A percentile compares a stretch with the other conserved stretches of the same genome.
phyloP scores from a whole-genome alignment of 306 rosid species.

The Hippophae tibetana region DNA sequence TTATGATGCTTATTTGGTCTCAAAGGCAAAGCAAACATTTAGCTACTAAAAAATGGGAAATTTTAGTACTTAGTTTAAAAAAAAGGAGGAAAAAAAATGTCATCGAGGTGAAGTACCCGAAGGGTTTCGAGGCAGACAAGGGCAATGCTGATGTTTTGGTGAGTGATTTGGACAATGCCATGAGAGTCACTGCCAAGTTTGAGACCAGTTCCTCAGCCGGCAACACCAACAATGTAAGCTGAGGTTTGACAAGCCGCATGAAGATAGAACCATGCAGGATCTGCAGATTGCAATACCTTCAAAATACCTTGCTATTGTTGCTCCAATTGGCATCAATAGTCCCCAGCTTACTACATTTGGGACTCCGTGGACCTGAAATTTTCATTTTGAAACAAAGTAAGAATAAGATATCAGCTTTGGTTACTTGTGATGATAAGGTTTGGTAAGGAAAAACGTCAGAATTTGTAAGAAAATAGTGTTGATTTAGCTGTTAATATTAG shows the following conservation, averaged over 20 bases:
- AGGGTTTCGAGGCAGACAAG: conserved; percentile 83
- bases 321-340: conserved; percentile 62
- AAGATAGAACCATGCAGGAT: conserved; percentile 97
- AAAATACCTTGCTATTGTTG: conserved; percentile 64
- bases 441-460: neutral
- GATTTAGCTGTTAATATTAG: too few species aligned
- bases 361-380: conserved; percentile 60
- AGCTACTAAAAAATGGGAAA: neutral
- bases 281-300: conserved; percentile 72
- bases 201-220: conserved; percentile 95
- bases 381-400: neutral
- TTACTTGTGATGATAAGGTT: neutral
- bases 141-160: conserved; percentile 58
- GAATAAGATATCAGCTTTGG: conserved; percentile 1
- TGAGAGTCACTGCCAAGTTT: conserved; percentile 67
- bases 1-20: conserved; percentile 94
- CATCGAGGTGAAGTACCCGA: conserved; percentile 35
- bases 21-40: conserved; percentile 85
- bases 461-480: too few species aligned
- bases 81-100: neutral
- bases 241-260: conserved; percentile 76
- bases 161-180: conserved; percentile 30
- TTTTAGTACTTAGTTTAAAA: neutral
- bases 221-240: conserved; percentile 77
- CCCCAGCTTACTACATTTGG: conserved; percentile 78